A percentile compares a stretch with the other conserved stretches of the same genome.
These are phyloP conservation scores for Aegilops umbellulata DNA, from an alignment of 176 grass and related monocot species.

Conservation along the genomic window DNA sequence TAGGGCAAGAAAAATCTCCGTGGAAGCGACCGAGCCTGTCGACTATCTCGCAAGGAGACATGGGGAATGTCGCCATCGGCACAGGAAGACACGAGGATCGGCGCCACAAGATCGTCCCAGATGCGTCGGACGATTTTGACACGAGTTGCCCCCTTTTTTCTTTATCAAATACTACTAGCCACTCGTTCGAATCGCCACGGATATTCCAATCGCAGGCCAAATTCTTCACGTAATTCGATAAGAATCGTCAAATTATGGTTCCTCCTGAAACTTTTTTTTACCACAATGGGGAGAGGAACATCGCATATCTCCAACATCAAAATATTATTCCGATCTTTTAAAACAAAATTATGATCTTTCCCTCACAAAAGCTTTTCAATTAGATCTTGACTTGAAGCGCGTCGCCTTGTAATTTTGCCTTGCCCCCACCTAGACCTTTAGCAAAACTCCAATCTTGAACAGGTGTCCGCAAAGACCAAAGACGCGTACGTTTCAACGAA, in stretches of 20 bases:
- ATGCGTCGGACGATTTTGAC: constrained; percentile 44
- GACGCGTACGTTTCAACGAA: constrained; percentile 4
- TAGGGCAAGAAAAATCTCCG: background rate
- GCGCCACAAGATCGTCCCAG: constrained; percentile 6
- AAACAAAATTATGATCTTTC: background rate
- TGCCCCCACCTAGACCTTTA: background rate
- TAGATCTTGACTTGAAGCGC: constrained; percentile 7
- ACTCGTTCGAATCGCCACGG: background rate
- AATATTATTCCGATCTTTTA: background rate
- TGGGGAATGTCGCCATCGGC: constrained; percentile 19
- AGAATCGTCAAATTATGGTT: background rate
- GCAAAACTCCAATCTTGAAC: constrained; percentile 24
- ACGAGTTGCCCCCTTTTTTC: background rate
- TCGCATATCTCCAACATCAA: background rate
- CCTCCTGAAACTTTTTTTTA: background rate
- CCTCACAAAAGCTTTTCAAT: background rate
- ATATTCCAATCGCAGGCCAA: constrained; percentile 21
- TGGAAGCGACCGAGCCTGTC: constrained; percentile 24
- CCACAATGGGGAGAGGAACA: background rate
- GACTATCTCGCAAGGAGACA: background rate
- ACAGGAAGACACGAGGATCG: background rate
- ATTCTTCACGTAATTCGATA: background rate
- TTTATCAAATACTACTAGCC: background rate
- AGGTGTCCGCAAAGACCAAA: background rate
- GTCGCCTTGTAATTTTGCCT: background rate